Evolutionary conservation across 352 stramenopile species (phyloP), one percentile per base, ranked within the genome.

Genomic region (Phytophthora cryptogea): DNA sequence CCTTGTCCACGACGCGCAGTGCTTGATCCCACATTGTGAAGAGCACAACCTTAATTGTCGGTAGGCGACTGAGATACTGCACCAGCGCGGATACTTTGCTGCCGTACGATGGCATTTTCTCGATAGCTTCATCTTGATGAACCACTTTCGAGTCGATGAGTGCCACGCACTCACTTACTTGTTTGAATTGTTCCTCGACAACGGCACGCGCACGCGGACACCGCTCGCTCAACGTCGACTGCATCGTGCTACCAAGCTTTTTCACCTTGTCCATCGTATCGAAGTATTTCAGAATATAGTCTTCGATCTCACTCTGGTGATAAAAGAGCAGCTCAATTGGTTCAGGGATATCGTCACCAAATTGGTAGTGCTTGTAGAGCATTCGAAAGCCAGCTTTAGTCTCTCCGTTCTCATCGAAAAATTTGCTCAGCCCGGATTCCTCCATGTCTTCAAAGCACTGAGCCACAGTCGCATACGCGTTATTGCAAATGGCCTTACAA

Each of bases 1-100:
- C 86, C 17, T 71, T 74, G 42, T 90, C 68, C 13, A 94, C 63
- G 39, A 92, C 70, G 13, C 71, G 68, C 31, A 96, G 58, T 6
- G 75, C 83, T 36, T 67, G 75, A 61, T 81, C 54, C 84, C 84
- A 96, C 77, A 92, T 92, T 14, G 80, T 91, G 59, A 96, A 96
- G 36, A 96, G 63, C 40, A 96, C 86, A 13, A 89, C 83, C 48
- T 92, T 85, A 37, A 78, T 73, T 11, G 52, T 76, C n/a, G 64
- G 39, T 30, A 89, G 43, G 5, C 74, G 71, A 16, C 63, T 62
- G 20, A 94, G 59, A 45, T 89, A 92, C 41, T 77, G 72, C 50
- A 96, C 74, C 11, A 96, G 58, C 8, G 78, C 62, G 27, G 76
- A 77, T 40, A 90, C 86, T 63, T 96, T 96, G 57, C 63, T 89